phyloP scores from a whole-genome alignment of 2,329 filamentous ascomycete genomes.

The Fusarium domesticum region DNA sequence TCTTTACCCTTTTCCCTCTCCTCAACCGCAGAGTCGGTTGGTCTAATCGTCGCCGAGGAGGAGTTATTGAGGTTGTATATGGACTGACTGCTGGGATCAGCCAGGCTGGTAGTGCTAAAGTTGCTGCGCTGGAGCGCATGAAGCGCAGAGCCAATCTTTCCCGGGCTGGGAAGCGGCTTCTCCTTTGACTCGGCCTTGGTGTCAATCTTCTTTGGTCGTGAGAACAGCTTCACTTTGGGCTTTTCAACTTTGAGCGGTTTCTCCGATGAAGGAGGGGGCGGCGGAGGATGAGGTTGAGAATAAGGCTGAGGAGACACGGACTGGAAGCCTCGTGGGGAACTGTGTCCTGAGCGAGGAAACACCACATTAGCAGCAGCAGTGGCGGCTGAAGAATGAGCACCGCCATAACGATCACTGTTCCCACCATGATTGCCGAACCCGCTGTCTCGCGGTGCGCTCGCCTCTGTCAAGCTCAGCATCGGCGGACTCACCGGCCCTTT shows the following conservation, averaged over 20 bases:
- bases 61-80: constrained; percentile 75
- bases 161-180: constrained; percentile 68
- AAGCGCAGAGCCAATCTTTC: constrained; percentile 65
- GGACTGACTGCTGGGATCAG: constrained; percentile 59
- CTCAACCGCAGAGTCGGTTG: constrained; percentile 50
- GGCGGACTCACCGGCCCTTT: constrained; percentile 59
- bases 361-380: constrained; percentile 69
- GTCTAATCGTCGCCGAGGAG: constrained; percentile 73
- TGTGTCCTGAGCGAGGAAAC: constrained; percentile 63
- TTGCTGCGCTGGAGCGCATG: constrained; percentile 64
- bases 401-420: constrained; percentile 53
- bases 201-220: constrained; percentile 71
- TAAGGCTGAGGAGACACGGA: constrained; percentile 34
- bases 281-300: constrained; percentile 40
- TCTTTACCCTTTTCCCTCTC: constrained; percentile 53
- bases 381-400: constrained; percentile 61
- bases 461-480: constrained; percentile 61
- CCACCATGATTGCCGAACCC: constrained; percentile 47
- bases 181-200: constrained; percentile 66
- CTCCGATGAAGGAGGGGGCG: constrained; percentile 45
- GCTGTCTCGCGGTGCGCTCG: constrained; percentile 58
- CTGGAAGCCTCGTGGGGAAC: constrained; percentile 45
- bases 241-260: constrained; percentile 64
- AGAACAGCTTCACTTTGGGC: constrained; percentile 79
- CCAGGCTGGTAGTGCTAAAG: constrained; percentile 68